Percentiles rank a stretch among this genome's conserved stretches.
Evolutionary conservation across 345 rosid species (phyloP).

Genomic region (Hypericum androsaemum): DNA sequence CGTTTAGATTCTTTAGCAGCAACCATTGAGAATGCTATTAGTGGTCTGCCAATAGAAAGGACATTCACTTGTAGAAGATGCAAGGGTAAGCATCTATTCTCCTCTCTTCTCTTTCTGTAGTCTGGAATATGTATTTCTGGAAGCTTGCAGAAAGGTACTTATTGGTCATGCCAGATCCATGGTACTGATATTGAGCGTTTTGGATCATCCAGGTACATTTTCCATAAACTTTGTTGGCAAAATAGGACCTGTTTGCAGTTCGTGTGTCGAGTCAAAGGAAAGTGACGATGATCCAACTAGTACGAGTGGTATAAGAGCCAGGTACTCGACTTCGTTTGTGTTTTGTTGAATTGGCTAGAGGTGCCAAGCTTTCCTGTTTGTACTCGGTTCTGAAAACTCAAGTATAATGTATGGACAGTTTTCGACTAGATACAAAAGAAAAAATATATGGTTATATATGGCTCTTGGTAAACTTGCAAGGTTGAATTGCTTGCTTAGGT

Average conservation of each 20-base stretch:
- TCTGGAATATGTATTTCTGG: no score
- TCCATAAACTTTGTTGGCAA: constrained; percentile 55
- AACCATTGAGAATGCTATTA: constrained; percentile 44
- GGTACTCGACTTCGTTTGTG: constrained; percentile 23
- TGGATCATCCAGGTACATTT: constrained; percentile 40
- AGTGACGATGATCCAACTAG: constrained; percentile 25
- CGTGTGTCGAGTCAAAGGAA: constrained; percentile 50
- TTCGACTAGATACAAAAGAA: no score
- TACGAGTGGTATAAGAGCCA: constrained; percentile 23
- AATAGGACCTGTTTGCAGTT: constrained; percentile 65
- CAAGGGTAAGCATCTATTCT: constrained; percentile 39
- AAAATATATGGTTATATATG: no score
- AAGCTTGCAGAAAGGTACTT: no score
- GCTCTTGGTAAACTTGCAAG: no score
- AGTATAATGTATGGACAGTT: no score
- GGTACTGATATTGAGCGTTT: background rate
- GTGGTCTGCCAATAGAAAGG: constrained; percentile 51
- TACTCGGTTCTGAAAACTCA: no score
- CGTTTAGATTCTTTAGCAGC: constrained; percentile 70
- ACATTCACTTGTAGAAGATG: constrained; percentile 75
- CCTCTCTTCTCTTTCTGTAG: background rate
- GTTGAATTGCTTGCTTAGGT: no score
- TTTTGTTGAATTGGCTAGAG: background rate
- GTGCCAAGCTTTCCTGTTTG: no score
- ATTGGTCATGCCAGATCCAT: no score